Conservation (phyloP, 2,329 filamentous ascomycete species). For the Daldinia sp. region DNA sequence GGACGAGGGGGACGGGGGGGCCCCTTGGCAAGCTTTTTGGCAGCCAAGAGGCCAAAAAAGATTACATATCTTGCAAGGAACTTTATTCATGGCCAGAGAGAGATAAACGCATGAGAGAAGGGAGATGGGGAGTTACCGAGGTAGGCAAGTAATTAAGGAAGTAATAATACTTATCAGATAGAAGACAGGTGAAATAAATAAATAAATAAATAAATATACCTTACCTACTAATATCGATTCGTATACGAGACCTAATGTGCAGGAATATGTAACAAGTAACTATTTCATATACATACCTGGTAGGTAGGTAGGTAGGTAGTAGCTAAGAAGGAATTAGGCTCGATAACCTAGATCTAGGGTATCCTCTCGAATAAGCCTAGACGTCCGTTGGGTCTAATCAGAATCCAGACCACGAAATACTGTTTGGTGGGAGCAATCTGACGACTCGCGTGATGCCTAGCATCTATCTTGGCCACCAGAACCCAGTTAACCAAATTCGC, state of each 20-base stretch:
- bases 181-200: too few species aligned
- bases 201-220: neutral
- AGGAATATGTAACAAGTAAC: too few species aligned
- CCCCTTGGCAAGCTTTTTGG: constrained; percentile 12
- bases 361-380: neutral
- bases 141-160: constrained; percentile 1
- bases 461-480: constrained; percentile 25
- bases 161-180: constrained; percentile 1
- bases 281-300: too few species aligned
- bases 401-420: constrained; percentile 1
- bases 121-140: constrained; percentile 16
- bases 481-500: constrained; percentile 5
- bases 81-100: neutral
- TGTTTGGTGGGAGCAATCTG: constrained; percentile 12
- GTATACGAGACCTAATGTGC: neutral
- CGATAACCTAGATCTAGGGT: constrained; percentile 6
- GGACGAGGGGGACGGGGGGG: neutral
- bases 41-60: neutral
- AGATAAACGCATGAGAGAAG: constrained; percentile 9
- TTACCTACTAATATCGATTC: neutral
- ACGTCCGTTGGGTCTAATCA: constrained; percentile 1
- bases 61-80: constrained; percentile 3
- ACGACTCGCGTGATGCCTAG: constrained; percentile 34
- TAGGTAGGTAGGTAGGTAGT: too few species aligned
- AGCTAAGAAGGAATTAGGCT: neutral